A percentile compares a stretch with the other conserved stretches of the same genome.
These are phyloP conservation scores for Syncephalis plumigaleata DNA, from an alignment of 371 early-diverging fungal genomes.

Conservation along the genomic window DNA sequence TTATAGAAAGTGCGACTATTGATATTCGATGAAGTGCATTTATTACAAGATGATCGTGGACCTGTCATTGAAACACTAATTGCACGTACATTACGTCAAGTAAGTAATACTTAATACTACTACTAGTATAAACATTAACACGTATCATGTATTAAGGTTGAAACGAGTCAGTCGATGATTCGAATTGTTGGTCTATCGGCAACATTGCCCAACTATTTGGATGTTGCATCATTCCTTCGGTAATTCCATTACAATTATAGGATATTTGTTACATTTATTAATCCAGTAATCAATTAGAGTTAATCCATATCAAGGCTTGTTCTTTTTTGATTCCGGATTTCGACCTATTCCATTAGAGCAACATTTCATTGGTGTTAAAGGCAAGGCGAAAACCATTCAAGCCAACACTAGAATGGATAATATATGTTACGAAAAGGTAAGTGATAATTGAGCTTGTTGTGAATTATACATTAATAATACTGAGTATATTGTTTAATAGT, in stretches of 20 bases:
- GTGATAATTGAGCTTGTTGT: not conserved
- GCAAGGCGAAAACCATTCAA: slow-evolving; percentile 51
- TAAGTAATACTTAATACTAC: slow-evolving; percentile 3
- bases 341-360: slow-evolving; percentile 93
- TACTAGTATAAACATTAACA: not conserved
- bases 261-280: not conserved
- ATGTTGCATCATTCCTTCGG: slow-evolving; percentile 88
- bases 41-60: slow-evolving; percentile 97
- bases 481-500: not conserved
- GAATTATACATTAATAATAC: not conserved
- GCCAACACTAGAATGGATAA: slow-evolving; percentile 55
- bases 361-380: slow-evolving; percentile 86
- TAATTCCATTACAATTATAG: slow-evolving; percentile 1
- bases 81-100: slow-evolving; percentile 83
- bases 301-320: slow-evolving; percentile 80
- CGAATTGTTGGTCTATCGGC: slow-evolving; percentile 99
- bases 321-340: slow-evolving; percentile 90
- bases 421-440: slow-evolving; percentile 75
- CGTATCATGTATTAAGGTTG: slow-evolving; percentile 23
- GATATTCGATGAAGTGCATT: slow-evolving; percentile 99
- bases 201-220: slow-evolving; percentile 96
- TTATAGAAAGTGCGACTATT: slow-evolving; percentile 58
- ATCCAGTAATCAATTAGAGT: slow-evolving; percentile 26
- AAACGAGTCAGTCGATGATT: slow-evolving; percentile 83
- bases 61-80: slow-evolving; percentile 96